These are phyloP conservation scores for Sporopachydermia lactativora DNA, from an alignment of 805 yeast species.

Conservation along the genomic window DNA sequence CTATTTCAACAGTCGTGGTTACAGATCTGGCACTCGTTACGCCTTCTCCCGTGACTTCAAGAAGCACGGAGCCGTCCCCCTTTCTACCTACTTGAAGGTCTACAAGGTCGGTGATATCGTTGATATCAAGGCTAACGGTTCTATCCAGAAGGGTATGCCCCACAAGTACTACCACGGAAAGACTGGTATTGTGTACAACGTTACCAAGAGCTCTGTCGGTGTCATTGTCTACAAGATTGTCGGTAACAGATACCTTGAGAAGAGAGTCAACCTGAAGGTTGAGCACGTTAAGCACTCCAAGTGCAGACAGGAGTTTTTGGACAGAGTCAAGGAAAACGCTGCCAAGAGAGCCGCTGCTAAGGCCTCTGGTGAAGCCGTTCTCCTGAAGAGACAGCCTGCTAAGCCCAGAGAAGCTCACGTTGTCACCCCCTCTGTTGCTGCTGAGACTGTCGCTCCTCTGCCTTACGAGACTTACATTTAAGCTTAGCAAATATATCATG, in stretches of 20 bases:
- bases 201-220: constrained; percentile 97
- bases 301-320: constrained; percentile 98
- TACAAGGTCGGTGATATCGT: constrained; percentile 99
- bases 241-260: constrained; percentile 97
- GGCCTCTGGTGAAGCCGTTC: constrained; percentile 80
- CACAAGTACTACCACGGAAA: constrained; percentile 99
- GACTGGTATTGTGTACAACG: constrained; percentile 98
- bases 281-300: constrained; percentile 99
- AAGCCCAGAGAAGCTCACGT: constrained; percentile 91
- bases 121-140: constrained; percentile 98
- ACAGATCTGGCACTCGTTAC: constrained; percentile 99
- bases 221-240: constrained; percentile 96
- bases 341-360: constrained; percentile 88
- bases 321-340: constrained; percentile 97
- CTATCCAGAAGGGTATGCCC: constrained; percentile 99
- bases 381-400: constrained; percentile 97
- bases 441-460: constrained; percentile 98
- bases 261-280: constrained; percentile 96
- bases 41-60: constrained; percentile 99
- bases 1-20: constrained; percentile 63
- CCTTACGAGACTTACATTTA: constrained; percentile 99
- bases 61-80: constrained; percentile 31
- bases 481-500: constrained; percentile 17
- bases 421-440: constrained; percentile 63
- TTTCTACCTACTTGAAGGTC: constrained; percentile 93